phyloP scores from a whole-genome alignment of 2,329 filamentous ascomycete genomes.

The Neofusicoccum laricinum region DNA sequence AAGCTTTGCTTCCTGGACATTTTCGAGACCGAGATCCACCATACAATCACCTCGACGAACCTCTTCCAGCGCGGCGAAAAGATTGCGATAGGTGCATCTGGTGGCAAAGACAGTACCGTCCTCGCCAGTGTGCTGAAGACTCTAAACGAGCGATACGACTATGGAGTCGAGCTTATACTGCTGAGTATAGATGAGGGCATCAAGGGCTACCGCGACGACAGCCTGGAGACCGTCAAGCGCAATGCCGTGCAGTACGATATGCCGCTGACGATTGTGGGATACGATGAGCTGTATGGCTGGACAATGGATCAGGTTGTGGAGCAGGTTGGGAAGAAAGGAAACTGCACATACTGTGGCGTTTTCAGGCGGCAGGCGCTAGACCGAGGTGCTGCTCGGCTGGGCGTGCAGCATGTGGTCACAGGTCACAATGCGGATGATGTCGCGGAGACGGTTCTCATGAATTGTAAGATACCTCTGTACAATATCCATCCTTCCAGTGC shows the following conservation, averaged over 20 bases:
- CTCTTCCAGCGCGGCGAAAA: slow-evolving; percentile 82
- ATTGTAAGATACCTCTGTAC: slow-evolving; percentile 44
- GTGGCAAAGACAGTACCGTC: slow-evolving; percentile 96
- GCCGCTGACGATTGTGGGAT: slow-evolving; percentile 87
- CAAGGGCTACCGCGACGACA: slow-evolving; percentile 94
- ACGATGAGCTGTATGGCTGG: slow-evolving; percentile 94
- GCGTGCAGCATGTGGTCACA: slow-evolving; percentile 90
- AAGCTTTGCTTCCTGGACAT: slow-evolving; percentile 79
- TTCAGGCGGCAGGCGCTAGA: slow-evolving; percentile 93
- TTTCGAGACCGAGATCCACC: slow-evolving; percentile 91
- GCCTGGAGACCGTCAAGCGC: slow-evolving; percentile 90
- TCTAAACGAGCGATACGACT: slow-evolving; percentile 83
- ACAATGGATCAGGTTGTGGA: slow-evolving; percentile 99
- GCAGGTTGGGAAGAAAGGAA: slow-evolving; percentile 94
- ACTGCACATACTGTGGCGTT: slow-evolving; percentile 98
- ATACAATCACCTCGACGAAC: slow-evolving; percentile 79
- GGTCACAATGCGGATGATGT: slow-evolving; percentile 98
- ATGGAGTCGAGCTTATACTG: slow-evolving; percentile 80
- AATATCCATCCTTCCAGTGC: not conserved
- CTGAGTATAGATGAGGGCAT: slow-evolving; percentile 97
- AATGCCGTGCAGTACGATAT: slow-evolving; percentile 90
- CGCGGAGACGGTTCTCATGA: slow-evolving; percentile 97
- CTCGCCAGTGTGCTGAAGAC: slow-evolving; percentile 93
- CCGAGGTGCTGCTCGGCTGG: slow-evolving; percentile 80
- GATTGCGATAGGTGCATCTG: slow-evolving; percentile 92